Conservation (phyloP, 768 basidiomycete species). For the Rhizopogon sp. region DNA sequence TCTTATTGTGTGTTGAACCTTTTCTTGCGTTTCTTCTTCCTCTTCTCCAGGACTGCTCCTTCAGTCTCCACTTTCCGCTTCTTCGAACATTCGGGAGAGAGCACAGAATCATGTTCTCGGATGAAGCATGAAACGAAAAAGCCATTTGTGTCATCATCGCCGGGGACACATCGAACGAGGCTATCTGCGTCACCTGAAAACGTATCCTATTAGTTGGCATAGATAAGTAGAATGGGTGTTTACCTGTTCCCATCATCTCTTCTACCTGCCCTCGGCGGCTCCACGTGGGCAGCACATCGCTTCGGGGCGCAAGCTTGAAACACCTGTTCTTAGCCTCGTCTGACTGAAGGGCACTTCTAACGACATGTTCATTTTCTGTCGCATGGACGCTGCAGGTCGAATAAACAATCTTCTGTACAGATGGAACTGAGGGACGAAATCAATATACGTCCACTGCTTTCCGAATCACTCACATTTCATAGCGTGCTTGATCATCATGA, state of each 20-base stretch:
- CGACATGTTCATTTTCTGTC: conserved; percentile 90
- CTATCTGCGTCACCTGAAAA: conserved; percentile 51
- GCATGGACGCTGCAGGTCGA: conserved; percentile 96
- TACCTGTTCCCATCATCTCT: conserved; percentile 56
- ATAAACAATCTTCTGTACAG: conserved; percentile 80
- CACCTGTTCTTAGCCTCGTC: conserved; percentile 55
- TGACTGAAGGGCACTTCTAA: conserved; percentile 64
- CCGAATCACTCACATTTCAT: conserved; percentile 71
- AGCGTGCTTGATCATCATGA: conserved; percentile 88
- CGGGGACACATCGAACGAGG: conserved; percentile 68
- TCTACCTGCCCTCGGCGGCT: conserved; percentile 68
- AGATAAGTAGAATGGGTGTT: conserved; percentile 6
- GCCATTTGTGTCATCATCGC: conserved; percentile 88
- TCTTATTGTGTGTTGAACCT: conserved; percentile 3
- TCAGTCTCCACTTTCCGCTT: conserved; percentile 25
- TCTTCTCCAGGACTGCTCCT: conserved; percentile 10
- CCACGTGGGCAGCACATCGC: conserved; percentile 78
- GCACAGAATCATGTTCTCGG: neutral
- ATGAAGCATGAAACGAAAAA: conserved; percentile 98
- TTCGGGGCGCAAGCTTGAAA: conserved; percentile 66
- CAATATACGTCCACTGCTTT: conserved; percentile 6
- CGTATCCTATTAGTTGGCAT: neutral
- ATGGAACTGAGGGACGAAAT: conserved; percentile 51
- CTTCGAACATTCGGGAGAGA: neutral
- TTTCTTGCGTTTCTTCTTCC: conserved; percentile 11